Conservation (phyloP, 768 basidiomycete genomes). For the Suillus fuscotomentosus region DNA sequence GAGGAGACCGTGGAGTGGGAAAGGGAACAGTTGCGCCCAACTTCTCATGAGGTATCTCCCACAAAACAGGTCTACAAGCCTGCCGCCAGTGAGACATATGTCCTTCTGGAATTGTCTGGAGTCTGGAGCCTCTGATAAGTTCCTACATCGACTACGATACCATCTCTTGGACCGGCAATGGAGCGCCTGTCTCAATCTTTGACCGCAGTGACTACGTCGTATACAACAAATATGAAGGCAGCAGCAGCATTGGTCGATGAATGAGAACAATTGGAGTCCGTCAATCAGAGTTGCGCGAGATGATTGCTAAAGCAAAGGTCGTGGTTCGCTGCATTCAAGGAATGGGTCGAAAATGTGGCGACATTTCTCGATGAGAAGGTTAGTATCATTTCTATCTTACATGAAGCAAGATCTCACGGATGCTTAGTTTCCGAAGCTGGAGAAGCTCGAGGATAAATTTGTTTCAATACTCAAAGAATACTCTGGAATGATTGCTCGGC, state of each 20-base stretch:
- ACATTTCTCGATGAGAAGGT: conserved; percentile 91
- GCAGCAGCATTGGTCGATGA: conserved; percentile 61
- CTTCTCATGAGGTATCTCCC: conserved; percentile 32
- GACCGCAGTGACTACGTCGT: conserved; percentile 61
- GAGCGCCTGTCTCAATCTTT: conserved; percentile 61
- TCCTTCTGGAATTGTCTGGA: neutral
- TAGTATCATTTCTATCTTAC: conserved; percentile 8
- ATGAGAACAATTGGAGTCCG: conserved; percentile 61
- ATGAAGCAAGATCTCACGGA: neutral
- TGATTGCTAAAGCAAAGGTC: conserved; percentile 75
- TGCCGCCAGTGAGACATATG: conserved; percentile 56
- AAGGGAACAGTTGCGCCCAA: conserved; percentile 69
- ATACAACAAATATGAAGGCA: conserved; percentile 57
- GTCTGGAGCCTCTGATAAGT: conserved; percentile 44
- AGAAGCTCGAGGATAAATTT: conserved; percentile 75
- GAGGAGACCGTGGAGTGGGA: conserved; percentile 89
- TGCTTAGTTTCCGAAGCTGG: conserved; percentile 69
- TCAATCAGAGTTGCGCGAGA: conserved; percentile 72
- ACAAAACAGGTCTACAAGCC: conserved; percentile 65
- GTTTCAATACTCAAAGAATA: conserved; percentile 76
- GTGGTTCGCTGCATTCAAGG: conserved; percentile 77
- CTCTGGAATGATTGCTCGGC: conserved; percentile 59
- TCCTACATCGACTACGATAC: conserved; percentile 61
- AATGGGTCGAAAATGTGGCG: conserved; percentile 81
- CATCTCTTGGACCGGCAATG: conserved; percentile 60